Base-by-base conservation (phyloP, 148 eudicot genomes). In the Polygonum aviculare region DNA sequence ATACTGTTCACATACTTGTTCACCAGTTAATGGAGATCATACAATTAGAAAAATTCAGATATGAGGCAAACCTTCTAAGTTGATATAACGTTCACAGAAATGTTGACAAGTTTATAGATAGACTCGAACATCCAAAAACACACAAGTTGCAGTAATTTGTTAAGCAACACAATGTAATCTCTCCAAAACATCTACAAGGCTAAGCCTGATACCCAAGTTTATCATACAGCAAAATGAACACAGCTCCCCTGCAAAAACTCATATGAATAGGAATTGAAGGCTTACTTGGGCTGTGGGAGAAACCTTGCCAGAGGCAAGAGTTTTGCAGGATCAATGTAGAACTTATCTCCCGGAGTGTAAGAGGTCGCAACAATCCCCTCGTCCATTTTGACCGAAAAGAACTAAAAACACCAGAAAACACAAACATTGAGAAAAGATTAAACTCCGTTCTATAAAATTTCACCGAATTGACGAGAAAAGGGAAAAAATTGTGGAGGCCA, bases 241-340 rank as follows among this genome's bases (percentile, higher is more conserved):
- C 12, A 77, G 36, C 0, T 47, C 47, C 65, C 31, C 26, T 57
- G 63, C 63, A 59, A 59, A 12, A 59, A 19, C 22, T 0, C 33
- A 26, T 1, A 26, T 2, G 7, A 54, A 18, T 54, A 54, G 26
- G 2, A 54, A 54, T 16, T 62, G 74, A 69, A 82, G 59, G 77
- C 95, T 76, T 92, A 94, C 98, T 94, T 94, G 7, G 97, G 97
- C 83, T 90, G 98, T 0, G 97, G 87, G 78, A 94, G 97, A 81
- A 94, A 94, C 89, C 98, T 89, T 5, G 97, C 79, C 79, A 94
- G 81, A 6, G 98, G 97, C 84, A 95, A 74, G 39, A 95, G 92
- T 83, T 92, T 95, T 52, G 90, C 88, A 38, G 98, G 97, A 69
- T 92, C 97, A 72, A 95, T 92, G 80, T 82, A 94, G 82, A 94